Conservation (phyloP, 192 early-diverging fungal genomes). For the Dissophora ornata region DNA sequence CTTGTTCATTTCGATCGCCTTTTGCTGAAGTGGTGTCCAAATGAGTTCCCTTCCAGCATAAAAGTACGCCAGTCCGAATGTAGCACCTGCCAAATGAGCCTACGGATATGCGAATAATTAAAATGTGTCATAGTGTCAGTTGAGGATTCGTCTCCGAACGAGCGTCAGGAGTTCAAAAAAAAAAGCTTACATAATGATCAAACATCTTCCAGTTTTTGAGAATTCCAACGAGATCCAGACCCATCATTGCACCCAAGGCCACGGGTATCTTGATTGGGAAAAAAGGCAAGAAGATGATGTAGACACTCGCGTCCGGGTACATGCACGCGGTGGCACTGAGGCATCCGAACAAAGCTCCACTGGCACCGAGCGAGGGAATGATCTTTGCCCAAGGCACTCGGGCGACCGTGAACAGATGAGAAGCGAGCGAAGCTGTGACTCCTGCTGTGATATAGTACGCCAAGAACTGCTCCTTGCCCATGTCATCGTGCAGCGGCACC, state of each 20-base stretch:
- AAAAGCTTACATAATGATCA: constrained; percentile 78
- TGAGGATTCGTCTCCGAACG: no score
- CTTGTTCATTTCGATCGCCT: constrained; percentile 49
- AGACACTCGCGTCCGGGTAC: constrained; percentile 67
- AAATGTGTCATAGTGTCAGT: no score
- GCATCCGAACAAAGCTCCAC: constrained; percentile 82
- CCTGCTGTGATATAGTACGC: constrained; percentile 85
- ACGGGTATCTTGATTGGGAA: constrained; percentile 63
- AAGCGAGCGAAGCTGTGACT: constrained; percentile 71
- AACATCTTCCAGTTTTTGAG: constrained; percentile 77
- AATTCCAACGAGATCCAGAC: constrained; percentile 78
- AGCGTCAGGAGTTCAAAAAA: no score
- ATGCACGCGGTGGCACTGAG: constrained; percentile 68
- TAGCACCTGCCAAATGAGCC: constrained; percentile 76
- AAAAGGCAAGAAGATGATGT: constrained; percentile 72
- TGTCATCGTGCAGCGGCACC: constrained; percentile 53
- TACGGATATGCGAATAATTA: no score
- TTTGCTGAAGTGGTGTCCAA: constrained; percentile 57
- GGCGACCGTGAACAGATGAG: constrained; percentile 67
- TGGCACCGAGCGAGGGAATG: constrained; percentile 82
- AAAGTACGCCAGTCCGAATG: constrained; percentile 69
- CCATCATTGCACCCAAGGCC: constrained; percentile 77
- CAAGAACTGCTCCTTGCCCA: constrained; percentile 77
- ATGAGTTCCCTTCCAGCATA: constrained; percentile 60
- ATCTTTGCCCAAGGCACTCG: constrained; percentile 55